Evolutionary conservation across 768 basidiomycete genomes (phyloP), one percentile per base, ranked within the genome.

Genomic region (Hysterangium stoloniferum): DNA sequence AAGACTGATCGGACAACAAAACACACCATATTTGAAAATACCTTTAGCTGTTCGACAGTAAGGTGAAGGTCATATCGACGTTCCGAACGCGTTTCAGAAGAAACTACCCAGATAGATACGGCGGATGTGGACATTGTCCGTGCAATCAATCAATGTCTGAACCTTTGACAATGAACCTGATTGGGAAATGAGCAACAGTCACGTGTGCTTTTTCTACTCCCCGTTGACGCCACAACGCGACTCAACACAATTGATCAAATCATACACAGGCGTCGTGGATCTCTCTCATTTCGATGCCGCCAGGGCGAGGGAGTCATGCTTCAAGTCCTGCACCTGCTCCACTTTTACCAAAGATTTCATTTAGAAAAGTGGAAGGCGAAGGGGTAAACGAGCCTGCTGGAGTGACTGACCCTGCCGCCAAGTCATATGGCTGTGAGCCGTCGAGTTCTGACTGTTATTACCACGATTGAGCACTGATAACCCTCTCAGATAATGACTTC

Each of bases 1-100:
- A 24, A 20, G 34, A 49, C n/a, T 15, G 29, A 6, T 15, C 22
- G 24, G 11, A 4, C 6, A 15, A n/a, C 20, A 19, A 15, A 27
- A 57, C 58, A 46, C n/a, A n/a, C n/a, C n/a, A n/a, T n/a, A n/a
- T n/a, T n/a, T n/a, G n/a, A n/a, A n/a, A n/a, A n/a, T 42, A 91
- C 92, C 79, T 96, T 97, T 57, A 97, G 81, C 58, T 86, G 77
- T 31, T 73, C 74, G 43, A 97, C 73, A 0, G 86, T 84, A 27
- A 81, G 68, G 55, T 82, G 77, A 22, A 81, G 77, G 58, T 93
- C 87, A 54, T 90, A 79, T 0, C 86, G 78, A 41, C 95, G 79
- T 67, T 98, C 95, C 0, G 90, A 91, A 56, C 79, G 84, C 1
- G 93, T 95, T 61, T 96, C 91, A 5, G 82, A 84, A 7, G 94